Evolutionary conservation across 1,284 basidiomycete genomes (phyloP).

Genomic region (Ustilago loliicola): DNA sequence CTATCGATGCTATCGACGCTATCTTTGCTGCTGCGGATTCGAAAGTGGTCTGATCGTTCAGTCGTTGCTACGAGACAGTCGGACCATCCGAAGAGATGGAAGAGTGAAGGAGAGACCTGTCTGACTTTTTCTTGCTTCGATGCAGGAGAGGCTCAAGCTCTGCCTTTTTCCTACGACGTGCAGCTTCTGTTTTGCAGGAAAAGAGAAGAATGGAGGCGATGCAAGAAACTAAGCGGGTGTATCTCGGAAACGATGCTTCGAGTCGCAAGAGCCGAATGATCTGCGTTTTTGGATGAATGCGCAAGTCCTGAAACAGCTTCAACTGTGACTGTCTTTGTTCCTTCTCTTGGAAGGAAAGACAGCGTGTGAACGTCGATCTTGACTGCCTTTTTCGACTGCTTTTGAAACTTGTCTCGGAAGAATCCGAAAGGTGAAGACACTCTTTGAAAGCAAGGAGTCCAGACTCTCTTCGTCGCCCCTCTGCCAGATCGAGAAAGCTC

Average conservation of each 20-base stretch:
- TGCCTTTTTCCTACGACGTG: background rate
- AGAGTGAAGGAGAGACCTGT: background rate
- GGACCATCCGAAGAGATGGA: background rate
- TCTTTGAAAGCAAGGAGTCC: background rate
- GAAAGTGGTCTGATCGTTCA: background rate
- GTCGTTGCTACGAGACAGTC: background rate
- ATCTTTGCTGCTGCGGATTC: background rate
- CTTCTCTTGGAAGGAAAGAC: background rate
- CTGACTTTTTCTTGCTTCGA: background rate
- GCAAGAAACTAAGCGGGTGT: background rate
- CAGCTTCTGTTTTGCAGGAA: slow-evolving; percentile 1
- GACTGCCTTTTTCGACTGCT: background rate
- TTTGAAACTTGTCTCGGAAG: background rate
- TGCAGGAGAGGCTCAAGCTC: slow-evolving; percentile 8
- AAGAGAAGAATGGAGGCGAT: background rate
- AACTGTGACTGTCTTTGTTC: background rate
- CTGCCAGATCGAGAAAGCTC: too few species aligned
- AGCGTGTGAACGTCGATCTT: slow-evolving; percentile 4
- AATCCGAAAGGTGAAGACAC: background rate
- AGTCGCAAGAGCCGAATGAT: background rate
- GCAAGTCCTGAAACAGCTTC: background rate
- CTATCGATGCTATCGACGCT: background rate
- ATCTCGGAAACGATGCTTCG: background rate
- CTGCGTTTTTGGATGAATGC: background rate
- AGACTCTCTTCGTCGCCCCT: too few species aligned